phyloP scores from a whole-genome alignment of 2,329 filamentous ascomycete species.

The Epichloe sp. region DNA sequence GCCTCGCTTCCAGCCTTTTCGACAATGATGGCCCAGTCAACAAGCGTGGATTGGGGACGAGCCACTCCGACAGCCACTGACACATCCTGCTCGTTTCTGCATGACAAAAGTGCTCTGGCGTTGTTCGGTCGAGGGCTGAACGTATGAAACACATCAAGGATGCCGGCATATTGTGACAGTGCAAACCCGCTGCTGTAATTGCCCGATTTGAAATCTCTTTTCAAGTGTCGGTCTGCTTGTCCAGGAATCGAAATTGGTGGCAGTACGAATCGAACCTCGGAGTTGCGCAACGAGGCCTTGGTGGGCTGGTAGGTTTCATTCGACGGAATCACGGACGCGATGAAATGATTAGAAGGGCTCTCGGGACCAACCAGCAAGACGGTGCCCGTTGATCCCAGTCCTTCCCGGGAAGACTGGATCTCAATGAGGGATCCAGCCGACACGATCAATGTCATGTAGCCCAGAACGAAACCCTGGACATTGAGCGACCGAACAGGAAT shows the following conservation, averaged over 20 bases:
- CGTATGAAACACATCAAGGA: slow-evolving; percentile 43
- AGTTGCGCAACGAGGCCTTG: slow-evolving; percentile 24
- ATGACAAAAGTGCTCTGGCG: slow-evolving; percentile 54
- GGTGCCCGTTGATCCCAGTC: slow-evolving; percentile 55
- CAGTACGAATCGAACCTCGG: slow-evolving; percentile 45
- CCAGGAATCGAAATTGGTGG: slow-evolving; percentile 32
- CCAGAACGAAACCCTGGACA: slow-evolving; percentile 50
- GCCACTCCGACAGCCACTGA: slow-evolving; percentile 72
- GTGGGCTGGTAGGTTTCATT: slow-evolving; percentile 31
- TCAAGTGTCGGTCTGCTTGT: slow-evolving; percentile 33
- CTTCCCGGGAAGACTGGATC: slow-evolving; percentile 51
- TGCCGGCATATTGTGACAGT: slow-evolving; percentile 49
- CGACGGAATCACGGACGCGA: slow-evolving; percentile 28
- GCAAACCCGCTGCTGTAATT: slow-evolving; percentile 39
- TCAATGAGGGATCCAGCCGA: slow-evolving; percentile 52
- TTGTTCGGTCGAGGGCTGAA: slow-evolving; percentile 42
- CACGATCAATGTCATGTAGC: slow-evolving; percentile 73
- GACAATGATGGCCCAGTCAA: slow-evolving; percentile 72
- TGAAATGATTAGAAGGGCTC: slow-evolving; percentile 53
- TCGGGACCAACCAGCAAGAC: slow-evolving; percentile 59
- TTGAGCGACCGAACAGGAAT: slow-evolving; percentile 56
- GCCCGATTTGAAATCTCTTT: slow-evolving; percentile 20
- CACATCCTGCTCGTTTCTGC: slow-evolving; percentile 57
- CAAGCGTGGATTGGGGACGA: slow-evolving; percentile 50
- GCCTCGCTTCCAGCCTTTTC: slow-evolving; percentile 66